These are phyloP conservation scores for Lichtheimia ornata DNA, from an alignment of 371 early-diverging fungal genomes.

Conservation along the genomic window DNA sequence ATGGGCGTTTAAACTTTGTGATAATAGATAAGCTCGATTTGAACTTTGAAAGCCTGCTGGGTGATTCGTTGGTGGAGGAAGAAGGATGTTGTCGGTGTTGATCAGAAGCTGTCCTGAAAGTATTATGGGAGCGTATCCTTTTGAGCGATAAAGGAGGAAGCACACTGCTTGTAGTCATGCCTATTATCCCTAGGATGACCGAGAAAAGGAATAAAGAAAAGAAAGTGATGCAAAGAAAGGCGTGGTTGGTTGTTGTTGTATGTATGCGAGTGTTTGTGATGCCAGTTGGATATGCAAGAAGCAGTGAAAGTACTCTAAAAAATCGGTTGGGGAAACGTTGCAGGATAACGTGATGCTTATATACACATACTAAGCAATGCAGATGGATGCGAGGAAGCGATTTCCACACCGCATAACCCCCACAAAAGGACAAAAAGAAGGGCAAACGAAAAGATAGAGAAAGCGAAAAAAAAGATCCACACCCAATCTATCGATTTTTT, in stretches of 20 bases:
- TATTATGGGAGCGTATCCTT: conserved; percentile 26
- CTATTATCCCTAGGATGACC: not conserved
- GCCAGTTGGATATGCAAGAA: conserved; percentile 1
- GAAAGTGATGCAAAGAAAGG: not conserved
- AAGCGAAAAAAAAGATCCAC: not conserved
- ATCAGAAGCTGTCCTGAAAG: conserved; percentile 13
- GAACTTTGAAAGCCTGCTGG: conserved; percentile 25
- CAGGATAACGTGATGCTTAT: not conserved
- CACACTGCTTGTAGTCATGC: not conserved
- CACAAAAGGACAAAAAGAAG: not conserved
- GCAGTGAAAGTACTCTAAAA: not conserved
- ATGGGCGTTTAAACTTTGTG: conserved; percentile 19
- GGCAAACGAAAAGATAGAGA: not conserved
- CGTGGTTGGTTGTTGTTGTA: too few relatives aligned
- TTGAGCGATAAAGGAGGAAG: conserved; percentile 13
- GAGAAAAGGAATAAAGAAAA: conserved; percentile 1
- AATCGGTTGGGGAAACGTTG: not conserved
- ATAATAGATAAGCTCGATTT: conserved; percentile 26
- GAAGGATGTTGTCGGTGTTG: not conserved
- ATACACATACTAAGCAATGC: not conserved
- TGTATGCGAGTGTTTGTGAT: not conserved
- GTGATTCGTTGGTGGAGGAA: conserved; percentile 6
- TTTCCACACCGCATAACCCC: not conserved
- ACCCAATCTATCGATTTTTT: not conserved
- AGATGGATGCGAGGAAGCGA: not conserved